Evolutionary conservation across 768 basidiomycete genomes (phyloP).

Genomic region (Dacryopinax spathularia): DNA sequence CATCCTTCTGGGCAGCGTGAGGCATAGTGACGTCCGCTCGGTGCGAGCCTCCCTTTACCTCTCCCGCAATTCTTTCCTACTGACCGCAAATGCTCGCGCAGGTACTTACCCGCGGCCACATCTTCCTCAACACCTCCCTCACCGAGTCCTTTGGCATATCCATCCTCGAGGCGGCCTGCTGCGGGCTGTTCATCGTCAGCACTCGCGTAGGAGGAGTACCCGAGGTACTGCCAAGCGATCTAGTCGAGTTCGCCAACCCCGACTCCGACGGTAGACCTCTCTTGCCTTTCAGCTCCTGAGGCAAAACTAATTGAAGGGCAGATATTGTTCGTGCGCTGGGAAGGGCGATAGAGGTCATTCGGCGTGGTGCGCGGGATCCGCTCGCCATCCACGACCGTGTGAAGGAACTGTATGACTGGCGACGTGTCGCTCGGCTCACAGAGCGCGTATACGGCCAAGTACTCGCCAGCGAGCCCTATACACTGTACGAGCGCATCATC

Average conservation of each 20-base stretch:
- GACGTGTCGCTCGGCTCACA: conserved; percentile 59
- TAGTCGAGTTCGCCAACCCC: conserved; percentile 90
- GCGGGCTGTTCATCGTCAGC: conserved; percentile 85
- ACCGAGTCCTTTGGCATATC: conserved; percentile 96
- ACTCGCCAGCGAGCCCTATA: conserved; percentile 42
- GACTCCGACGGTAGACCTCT: conserved; percentile 69
- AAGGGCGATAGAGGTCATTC: conserved; percentile 60
- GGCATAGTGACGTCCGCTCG: conserved; percentile 66
- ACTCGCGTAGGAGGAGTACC: conserved; percentile 93
- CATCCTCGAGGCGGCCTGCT: conserved; percentile 92
- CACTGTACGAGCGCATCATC: conserved; percentile 62
- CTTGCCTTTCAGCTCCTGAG: neutral
- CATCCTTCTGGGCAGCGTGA: conserved; percentile 70
- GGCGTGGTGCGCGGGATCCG: conserved; percentile 57
- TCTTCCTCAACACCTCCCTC: conserved; percentile 89
- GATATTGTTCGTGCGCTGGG: conserved; percentile 76
- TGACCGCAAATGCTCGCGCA: conserved; percentile 19
- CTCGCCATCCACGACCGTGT: conserved; percentile 60
- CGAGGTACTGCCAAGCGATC: conserved; percentile 82
- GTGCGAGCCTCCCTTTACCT: conserved; percentile 32
- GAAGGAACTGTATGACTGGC: conserved; percentile 78
- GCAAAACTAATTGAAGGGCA: conserved; percentile 20
- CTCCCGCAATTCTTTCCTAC: neutral
- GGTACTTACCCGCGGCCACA: conserved; percentile 76
- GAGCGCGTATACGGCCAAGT: conserved; percentile 70